Conservation (phyloP, 1,139 yeast genomes). For the Saccharomyces uvarum region DNA sequence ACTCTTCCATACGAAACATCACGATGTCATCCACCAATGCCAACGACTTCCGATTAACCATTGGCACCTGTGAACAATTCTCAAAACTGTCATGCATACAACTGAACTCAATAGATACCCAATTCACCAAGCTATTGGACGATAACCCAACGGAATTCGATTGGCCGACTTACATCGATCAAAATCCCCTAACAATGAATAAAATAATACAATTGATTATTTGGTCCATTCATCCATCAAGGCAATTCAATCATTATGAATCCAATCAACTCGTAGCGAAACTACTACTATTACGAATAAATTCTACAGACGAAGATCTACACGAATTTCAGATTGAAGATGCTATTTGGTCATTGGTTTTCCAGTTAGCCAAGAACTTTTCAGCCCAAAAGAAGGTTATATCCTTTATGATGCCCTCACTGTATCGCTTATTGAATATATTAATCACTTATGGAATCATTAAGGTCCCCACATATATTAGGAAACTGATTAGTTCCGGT, state of each 20-base stretch:
- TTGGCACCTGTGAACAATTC: neutral
- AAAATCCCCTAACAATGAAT: slow-evolving; percentile 18
- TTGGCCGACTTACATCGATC: slow-evolving; percentile 29
- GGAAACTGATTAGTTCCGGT: slow-evolving; percentile 80
- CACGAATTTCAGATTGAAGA: slow-evolving; percentile 31
- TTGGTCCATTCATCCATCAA: slow-evolving; percentile 31
- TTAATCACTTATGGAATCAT: slow-evolving; percentile 30
- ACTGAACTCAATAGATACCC: slow-evolving; percentile 19
- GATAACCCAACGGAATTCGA: slow-evolving; percentile 26
- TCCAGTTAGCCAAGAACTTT: slow-evolving; percentile 25
- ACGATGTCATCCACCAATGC: neutral
- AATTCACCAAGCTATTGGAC: slow-evolving; percentile 22
- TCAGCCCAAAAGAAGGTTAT: slow-evolving; percentile 11
- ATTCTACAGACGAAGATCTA: slow-evolving; percentile 20
- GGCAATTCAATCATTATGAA: slow-evolving; percentile 25
- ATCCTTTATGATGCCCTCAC: slow-evolving; percentile 14
- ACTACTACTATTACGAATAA: slow-evolving; percentile 25
- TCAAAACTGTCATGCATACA: slow-evolving; percentile 4
- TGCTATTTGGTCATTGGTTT: slow-evolving; percentile 28
- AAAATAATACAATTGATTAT: slow-evolving; percentile 27
- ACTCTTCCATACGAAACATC: slow-evolving; percentile 25
- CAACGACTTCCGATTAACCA: neutral
- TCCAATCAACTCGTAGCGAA: slow-evolving; percentile 28
- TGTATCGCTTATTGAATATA: slow-evolving; percentile 24
- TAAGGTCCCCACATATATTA: slow-evolving; percentile 56